These are phyloP conservation scores for Triticum dicoccoides DNA, from an alignment of 176 grass and related monocot genomes.

Conservation along the genomic window DNA sequence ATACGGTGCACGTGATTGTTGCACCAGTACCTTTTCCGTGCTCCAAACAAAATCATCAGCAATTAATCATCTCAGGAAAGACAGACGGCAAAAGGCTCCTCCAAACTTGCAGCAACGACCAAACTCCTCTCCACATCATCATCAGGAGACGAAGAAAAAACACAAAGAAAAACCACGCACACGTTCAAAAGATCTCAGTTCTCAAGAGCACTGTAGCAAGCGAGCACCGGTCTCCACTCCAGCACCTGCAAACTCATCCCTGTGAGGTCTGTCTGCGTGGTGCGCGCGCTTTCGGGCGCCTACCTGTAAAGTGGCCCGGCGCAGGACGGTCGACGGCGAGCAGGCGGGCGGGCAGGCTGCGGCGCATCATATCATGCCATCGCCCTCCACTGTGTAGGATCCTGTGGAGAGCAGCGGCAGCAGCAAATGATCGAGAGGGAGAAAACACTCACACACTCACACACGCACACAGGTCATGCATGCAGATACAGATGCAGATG, in stretches of 20 bases:
- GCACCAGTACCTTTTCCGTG: not conserved
- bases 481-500: not conserved
- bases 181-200: not conserved
- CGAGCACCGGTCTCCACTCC: not conserved
- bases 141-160: not conserved
- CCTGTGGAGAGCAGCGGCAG: conserved; percentile 20
- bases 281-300: conserved; percentile 5
- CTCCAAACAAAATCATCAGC: conserved; percentile 22
- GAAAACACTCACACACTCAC: not conserved
- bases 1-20: not conserved
- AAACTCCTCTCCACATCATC: not conserved
- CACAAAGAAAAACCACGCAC: not conserved
- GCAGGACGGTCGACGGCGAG: not conserved
- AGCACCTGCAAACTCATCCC: not conserved
- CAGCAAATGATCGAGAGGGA: conserved; percentile 36
- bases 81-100: not conserved
- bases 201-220: not conserved
- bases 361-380: conserved; percentile 14
- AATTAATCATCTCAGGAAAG: not conserved
- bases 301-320: not conserved
- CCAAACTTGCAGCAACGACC: not conserved
- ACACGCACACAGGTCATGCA: not conserved
- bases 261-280: not conserved
- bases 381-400: not conserved
- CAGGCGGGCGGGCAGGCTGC: not conserved